These are phyloP conservation scores for Cutaneotrichosporon cavernicola DNA, from an alignment of 1,284 basidiomycete species.

Conservation along the genomic window DNA sequence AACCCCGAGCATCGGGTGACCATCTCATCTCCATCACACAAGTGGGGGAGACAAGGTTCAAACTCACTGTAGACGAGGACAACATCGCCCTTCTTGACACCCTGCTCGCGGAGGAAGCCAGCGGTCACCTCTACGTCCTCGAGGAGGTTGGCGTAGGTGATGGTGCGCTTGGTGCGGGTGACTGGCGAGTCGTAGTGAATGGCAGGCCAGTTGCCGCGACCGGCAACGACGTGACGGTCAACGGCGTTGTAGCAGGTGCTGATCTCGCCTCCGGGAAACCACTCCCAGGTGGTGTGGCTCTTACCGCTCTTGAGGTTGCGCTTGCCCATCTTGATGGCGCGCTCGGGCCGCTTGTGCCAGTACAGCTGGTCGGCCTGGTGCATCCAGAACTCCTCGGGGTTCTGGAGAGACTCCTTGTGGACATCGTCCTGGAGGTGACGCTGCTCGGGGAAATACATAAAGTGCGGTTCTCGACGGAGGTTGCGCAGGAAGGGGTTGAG, in stretches of 20 bases:
- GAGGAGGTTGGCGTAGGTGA: slow-evolving; percentile 79
- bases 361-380: slow-evolving; percentile 27
- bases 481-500: slow-evolving; percentile 1
- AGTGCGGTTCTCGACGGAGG: not conserved
- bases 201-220: slow-evolving; percentile 23
- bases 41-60: not conserved
- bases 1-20: not conserved
- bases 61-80: slow-evolving; percentile 54
- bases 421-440: slow-evolving; percentile 25
- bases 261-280: slow-evolving; percentile 30
- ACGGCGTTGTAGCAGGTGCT: slow-evolving; percentile 27
- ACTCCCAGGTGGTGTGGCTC: slow-evolving; percentile 26
- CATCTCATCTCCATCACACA: not conserved
- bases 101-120: slow-evolving; percentile 80
- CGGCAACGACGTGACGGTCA: slow-evolving; percentile 27
- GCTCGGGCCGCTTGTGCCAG: slow-evolving; percentile 28
- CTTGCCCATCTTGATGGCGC: slow-evolving; percentile 14
- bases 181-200: slow-evolving; percentile 31
- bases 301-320: slow-evolving; percentile 16
- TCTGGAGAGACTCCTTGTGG: slow-evolving; percentile 22
- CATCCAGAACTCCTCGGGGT: slow-evolving; percentile 28
- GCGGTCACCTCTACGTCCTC: slow-evolving; percentile 81
- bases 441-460: slow-evolving; percentile 7
- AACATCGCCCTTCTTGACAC: slow-evolving; percentile 90
- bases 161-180: slow-evolving; percentile 33